These are phyloP conservation scores for Nitzschia sp. DNA, from an alignment of 108 stramenopile genomes.

Conservation along the genomic window DNA sequence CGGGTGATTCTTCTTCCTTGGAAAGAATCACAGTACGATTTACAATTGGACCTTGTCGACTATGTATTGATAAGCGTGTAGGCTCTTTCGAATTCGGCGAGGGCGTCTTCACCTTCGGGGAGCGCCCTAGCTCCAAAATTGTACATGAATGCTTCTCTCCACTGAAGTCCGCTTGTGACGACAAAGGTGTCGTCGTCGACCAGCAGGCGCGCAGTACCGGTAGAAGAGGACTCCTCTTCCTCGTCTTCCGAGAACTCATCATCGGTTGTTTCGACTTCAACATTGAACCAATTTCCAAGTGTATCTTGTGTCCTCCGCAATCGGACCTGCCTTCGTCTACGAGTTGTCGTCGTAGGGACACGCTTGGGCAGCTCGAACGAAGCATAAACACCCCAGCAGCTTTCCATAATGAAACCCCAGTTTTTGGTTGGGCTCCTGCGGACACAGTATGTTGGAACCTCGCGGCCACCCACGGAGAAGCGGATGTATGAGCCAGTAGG, in stretches of 20 bases:
- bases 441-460: conserved; percentile 78
- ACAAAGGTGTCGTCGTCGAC: conserved; percentile 54
- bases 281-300: conserved; percentile 26
- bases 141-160: conserved; percentile 84
- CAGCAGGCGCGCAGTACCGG: conserved; percentile 4
- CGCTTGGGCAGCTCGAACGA: conserved; percentile 52
- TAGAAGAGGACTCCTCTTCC: conserved; percentile 22
- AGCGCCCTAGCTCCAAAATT: conserved; percentile 65
- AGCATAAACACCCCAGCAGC: conserved; percentile 77
- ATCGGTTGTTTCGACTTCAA: conserved; percentile 35
- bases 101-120: conserved; percentile 65
- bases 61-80: conserved; percentile 7
- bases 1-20: no score
- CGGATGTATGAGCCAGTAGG: conserved; percentile 72
- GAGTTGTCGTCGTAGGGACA: neutral
- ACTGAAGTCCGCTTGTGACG: conserved; percentile 62
- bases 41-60: no score
- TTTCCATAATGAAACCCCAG: conserved; percentile 84
- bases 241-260: conserved; percentile 32
- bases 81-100: conserved; percentile 34
- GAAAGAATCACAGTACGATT: no score
- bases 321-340: conserved; percentile 14
- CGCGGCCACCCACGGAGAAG: conserved; percentile 68
- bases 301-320: conserved; percentile 53
- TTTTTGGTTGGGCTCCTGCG: conserved; percentile 68